phyloP scores from a whole-genome alignment of 805 yeast genomes.

The Myxozyma geophila region DNA sequence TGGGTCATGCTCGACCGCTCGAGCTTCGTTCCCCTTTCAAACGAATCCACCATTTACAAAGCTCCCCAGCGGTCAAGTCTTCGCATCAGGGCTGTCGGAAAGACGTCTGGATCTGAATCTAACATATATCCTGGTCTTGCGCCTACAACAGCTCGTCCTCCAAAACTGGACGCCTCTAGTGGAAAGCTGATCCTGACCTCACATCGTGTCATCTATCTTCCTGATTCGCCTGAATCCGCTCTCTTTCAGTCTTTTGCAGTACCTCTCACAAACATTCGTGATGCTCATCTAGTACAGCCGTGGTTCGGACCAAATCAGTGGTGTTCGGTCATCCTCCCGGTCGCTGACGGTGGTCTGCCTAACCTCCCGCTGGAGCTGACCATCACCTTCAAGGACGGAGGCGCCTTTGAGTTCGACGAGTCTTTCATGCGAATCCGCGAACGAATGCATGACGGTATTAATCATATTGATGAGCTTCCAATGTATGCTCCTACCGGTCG shows the following conservation, averaged over 20 bases:
- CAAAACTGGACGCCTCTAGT: slow-evolving; percentile 25
- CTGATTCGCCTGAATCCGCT: slow-evolving; percentile 21
- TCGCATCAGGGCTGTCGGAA: slow-evolving; percentile 20
- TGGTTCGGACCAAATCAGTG: slow-evolving; percentile 41
- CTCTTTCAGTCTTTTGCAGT: slow-evolving; percentile 35
- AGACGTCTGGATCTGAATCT: slow-evolving; percentile 5
- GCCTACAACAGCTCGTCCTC: slow-evolving; percentile 8
- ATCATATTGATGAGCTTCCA: slow-evolving; percentile 39
- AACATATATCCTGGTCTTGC: slow-evolving; percentile 21
- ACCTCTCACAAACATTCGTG: slow-evolving; percentile 34
- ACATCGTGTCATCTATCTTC: slow-evolving; percentile 37
- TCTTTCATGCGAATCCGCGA: slow-evolving; percentile 38
- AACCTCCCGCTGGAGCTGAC: slow-evolving; percentile 31
- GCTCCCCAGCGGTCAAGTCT: slow-evolving; percentile 32
- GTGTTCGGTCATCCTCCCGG: slow-evolving; percentile 35
- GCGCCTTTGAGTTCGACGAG: slow-evolving; percentile 40
- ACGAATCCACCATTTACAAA: slow-evolving; percentile 25
- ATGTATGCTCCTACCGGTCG: slow-evolving; percentile 19
- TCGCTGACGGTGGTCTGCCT: slow-evolving; percentile 39
- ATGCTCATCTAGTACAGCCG: slow-evolving; percentile 39
- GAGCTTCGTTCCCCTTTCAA: slow-evolving; percentile 36
- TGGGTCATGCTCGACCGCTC: slow-evolving; percentile 39
- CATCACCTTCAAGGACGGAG: slow-evolving; percentile 40
- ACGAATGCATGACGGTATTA: slow-evolving; percentile 36
- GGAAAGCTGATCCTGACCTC: slow-evolving; percentile 38